These are phyloP conservation scores for Aureobasidium sp. DNA, from an alignment of 2,329 filamentous ascomycete species.

Conservation along the genomic window DNA sequence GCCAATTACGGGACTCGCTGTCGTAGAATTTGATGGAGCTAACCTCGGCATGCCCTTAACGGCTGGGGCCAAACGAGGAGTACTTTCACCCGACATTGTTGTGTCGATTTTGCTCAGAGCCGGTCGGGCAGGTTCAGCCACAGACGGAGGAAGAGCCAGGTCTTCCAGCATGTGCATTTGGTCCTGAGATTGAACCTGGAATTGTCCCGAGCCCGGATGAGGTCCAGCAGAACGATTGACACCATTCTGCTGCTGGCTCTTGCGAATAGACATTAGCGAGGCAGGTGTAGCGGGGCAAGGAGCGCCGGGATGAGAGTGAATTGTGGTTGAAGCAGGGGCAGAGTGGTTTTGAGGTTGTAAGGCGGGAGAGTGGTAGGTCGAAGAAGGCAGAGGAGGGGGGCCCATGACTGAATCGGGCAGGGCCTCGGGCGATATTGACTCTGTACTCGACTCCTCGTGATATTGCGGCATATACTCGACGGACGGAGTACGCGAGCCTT, in stretches of 20 bases:
- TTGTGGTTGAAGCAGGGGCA: conserved; percentile 3
- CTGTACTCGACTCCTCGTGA: conserved; percentile 35
- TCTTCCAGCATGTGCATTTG: conserved; percentile 46
- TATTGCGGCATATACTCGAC: conserved; percentile 13
- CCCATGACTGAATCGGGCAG: conserved; percentile 43
- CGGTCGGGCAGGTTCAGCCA: conserved; percentile 44
- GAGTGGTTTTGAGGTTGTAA: conserved; percentile 48
- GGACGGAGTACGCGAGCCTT: conserved; percentile 20
- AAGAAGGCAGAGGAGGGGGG: conserved; percentile 57
- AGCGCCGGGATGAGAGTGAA: conserved; percentile 25
- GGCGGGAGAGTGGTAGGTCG: conserved; percentile 60
- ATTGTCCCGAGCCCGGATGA: conserved; percentile 10
- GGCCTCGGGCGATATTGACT: conserved; percentile 46
- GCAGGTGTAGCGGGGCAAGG: conserved; percentile 67
- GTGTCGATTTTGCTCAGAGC: conserved; percentile 11
- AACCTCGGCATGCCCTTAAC: conserved; percentile 58
- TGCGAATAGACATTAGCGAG: conserved; percentile 63
- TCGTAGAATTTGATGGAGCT: conserved; percentile 30
- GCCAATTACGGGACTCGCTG: conserved; percentile 48
- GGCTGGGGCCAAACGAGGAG: conserved; percentile 53
- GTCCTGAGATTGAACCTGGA: conserved; percentile 18
- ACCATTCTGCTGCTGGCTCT: conserved; percentile 17
- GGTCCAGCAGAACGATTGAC: neutral
- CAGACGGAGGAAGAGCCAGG: conserved; percentile 68
- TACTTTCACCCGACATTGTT: conserved; percentile 43